Percentiles rank a stretch among this genome's conserved stretches.
These are phyloP conservation scores for Baudoinia panamericana DNA, from an alignment of 495 filamentous ascomycete species.

Conservation along the genomic window DNA sequence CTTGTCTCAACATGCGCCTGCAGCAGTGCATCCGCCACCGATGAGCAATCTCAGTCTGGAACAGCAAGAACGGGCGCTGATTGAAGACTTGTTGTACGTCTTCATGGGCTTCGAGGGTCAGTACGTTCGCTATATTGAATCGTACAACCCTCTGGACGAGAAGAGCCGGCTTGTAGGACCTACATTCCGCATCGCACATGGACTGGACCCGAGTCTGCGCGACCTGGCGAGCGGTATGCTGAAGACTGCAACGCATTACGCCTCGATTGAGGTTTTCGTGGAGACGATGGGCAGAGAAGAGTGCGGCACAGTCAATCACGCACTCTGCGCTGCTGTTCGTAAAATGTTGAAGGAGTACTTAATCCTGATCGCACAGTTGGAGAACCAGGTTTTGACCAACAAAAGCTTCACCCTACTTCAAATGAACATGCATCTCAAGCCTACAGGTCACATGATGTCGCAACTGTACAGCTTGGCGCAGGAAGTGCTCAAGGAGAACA, in stretches of 20 bases:
- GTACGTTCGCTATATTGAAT: constrained; percentile 73
- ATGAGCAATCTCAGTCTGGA: constrained; percentile 62
- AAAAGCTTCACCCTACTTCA: constrained; percentile 80
- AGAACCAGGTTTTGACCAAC: constrained; percentile 79
- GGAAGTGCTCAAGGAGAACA: constrained; percentile 76
- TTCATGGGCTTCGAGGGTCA: constrained; percentile 99
- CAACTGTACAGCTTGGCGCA: constrained; percentile 78
- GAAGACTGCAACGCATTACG: constrained; percentile 90
- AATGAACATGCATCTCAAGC: constrained; percentile 78
- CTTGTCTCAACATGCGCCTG: constrained; percentile 57
- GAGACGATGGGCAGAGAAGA: constrained; percentile 88
- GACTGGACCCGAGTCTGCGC: constrained; percentile 79
- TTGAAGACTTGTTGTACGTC: constrained; percentile 85
- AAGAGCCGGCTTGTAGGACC: constrained; percentile 77
- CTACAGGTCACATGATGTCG: constrained; percentile 75
- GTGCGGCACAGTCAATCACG: constrained; percentile 92
- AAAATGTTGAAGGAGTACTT: constrained; percentile 88
- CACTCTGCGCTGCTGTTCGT: constrained; percentile 81
- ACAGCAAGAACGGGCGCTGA: constrained; percentile 67
- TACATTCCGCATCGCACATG: constrained; percentile 60
- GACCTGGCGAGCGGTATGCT: constrained; percentile 80
- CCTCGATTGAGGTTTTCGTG: constrained; percentile 79
- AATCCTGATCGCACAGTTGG: constrained; percentile 80
- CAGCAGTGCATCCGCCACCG: constrained; percentile 53
- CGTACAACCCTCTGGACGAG: constrained; percentile 71